These are phyloP conservation scores for Solanum ossicruentum DNA, from an alignment of 257 asterid genomes.

Conservation along the genomic window DNA sequence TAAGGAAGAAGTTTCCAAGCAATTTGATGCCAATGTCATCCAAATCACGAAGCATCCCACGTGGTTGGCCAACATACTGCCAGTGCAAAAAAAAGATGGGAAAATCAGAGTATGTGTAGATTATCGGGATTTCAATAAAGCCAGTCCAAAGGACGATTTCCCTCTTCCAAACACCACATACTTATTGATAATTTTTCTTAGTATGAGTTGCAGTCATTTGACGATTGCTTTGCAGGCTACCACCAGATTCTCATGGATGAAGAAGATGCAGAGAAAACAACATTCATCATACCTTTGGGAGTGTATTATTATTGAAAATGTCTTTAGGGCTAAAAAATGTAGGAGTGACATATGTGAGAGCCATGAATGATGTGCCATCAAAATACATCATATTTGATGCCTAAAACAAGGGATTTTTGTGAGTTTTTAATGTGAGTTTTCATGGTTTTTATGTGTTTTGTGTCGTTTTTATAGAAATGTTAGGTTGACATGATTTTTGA, in stretches of 20 bases:
- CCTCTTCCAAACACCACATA: not conserved
- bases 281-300: not conserved
- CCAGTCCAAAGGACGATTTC: not conserved
- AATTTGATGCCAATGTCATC: too few relatives aligned
- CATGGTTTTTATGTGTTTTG: too few relatives aligned
- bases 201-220: not conserved
- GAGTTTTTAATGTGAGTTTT: too few relatives aligned
- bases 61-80: not conserved
- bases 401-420: too few relatives aligned
- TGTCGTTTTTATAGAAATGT: too few relatives aligned
- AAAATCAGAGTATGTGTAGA: not conserved
- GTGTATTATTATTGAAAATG: not conserved
- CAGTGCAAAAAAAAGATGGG: fast-evolving
- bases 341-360: not conserved
- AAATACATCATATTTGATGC: too few relatives aligned
- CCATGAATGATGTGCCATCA: not conserved
- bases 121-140: not conserved
- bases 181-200: not conserved
- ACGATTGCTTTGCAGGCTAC: not conserved
- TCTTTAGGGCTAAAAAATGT: not conserved
- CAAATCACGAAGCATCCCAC: not conserved
- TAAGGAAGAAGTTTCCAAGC: too few relatives aligned
- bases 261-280: not conserved
- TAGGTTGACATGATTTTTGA: too few relatives aligned
- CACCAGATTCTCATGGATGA: too few relatives aligned